These are phyloP conservation scores for Pseudogymnoascus sp. DNA, from an alignment of 2,329 filamentous ascomycete genomes.

Conservation along the genomic window DNA sequence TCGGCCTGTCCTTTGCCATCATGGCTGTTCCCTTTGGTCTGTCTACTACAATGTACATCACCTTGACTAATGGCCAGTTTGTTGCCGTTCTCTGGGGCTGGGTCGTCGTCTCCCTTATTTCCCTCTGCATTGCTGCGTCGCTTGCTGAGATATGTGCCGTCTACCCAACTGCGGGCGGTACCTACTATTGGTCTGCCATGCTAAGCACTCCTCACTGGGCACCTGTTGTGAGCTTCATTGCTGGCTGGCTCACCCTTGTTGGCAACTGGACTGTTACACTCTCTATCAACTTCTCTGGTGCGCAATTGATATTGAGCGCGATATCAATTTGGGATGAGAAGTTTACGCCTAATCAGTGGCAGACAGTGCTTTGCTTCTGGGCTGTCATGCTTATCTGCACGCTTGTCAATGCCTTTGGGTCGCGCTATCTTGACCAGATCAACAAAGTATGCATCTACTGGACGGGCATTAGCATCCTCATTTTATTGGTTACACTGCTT, in stretches of 20 bases:
- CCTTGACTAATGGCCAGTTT: constrained; percentile 59
- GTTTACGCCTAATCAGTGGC: constrained; percentile 60
- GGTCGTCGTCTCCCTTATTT: constrained; percentile 58
- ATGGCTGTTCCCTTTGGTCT: constrained; percentile 66
- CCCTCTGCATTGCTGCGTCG: constrained; percentile 55
- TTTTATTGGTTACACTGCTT: constrained; percentile 56
- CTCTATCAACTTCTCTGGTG: constrained; percentile 66
- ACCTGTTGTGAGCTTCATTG: constrained; percentile 61
- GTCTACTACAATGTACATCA: constrained; percentile 61
- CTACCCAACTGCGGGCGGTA: constrained; percentile 60
- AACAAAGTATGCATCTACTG: constrained; percentile 70
- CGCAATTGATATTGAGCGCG: constrained; percentile 58
- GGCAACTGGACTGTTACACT: constrained; percentile 63
- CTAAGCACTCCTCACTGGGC: constrained; percentile 58
- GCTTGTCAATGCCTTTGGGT: constrained; percentile 56
- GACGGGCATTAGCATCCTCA: constrained; percentile 58
- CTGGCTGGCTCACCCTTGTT: constrained; percentile 64
- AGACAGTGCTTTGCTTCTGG: constrained; percentile 67
- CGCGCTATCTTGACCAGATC: constrained; percentile 55
- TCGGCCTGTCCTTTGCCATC: constrained; percentile 64
- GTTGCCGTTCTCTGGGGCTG: constrained; percentile 66
- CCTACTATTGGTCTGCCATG: constrained; percentile 68
- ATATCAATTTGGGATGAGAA: constrained; percentile 65
- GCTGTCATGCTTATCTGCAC: constrained; percentile 61
- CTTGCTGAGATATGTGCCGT: constrained; percentile 64